Evolutionary conservation across 257 asterid species (phyloP).

Genomic region (Galeopsis tetrahit): DNA sequence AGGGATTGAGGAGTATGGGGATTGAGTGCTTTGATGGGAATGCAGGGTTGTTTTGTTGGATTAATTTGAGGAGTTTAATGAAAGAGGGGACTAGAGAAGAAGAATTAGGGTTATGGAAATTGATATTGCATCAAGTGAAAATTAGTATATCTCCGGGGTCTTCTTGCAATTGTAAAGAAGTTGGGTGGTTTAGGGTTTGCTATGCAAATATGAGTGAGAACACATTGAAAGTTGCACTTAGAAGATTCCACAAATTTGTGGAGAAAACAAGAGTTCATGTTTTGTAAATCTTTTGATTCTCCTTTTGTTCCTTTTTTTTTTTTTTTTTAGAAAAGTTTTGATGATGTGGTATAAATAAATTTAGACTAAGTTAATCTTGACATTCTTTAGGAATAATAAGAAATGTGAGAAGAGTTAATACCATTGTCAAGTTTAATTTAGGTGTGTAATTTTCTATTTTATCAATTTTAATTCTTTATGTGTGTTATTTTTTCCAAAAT

Average conservation of each 20-base stretch:
- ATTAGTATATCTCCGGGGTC: conserved; percentile 55
- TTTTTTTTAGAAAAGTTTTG: no score
- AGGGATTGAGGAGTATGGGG: conserved; percentile 42
- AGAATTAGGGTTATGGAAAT: conserved; percentile 45
- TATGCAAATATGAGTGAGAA: conserved; percentile 59
- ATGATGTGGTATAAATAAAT: no score
- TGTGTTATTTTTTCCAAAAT: no score
- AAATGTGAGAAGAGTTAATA: no score
- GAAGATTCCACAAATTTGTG: conserved; percentile 14
- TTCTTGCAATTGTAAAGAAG: conserved; percentile 57
- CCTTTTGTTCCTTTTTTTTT: no score
- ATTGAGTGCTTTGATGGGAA: conserved; percentile 54
- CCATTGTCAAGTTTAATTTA: no score
- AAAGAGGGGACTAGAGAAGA: conserved; percentile 35
- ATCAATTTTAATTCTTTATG: no score
- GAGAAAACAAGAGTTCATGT: no score
- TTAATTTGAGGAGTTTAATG: conserved; percentile 44
- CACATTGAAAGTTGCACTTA: conserved; percentile 47
- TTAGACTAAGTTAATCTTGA: no score
- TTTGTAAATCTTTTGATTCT: no score
- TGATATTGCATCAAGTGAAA: conserved; percentile 43
- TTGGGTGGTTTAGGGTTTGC: conserved; percentile 66
- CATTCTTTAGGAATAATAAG: no score
- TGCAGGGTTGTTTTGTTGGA: conserved; percentile 63
- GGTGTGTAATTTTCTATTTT: no score